A percentile compares a stretch with the other conserved stretches of the same genome.
Evolutionary conservation across 306 rosid species (phyloP).

Genomic region (Mucuna pruriens): DNA sequence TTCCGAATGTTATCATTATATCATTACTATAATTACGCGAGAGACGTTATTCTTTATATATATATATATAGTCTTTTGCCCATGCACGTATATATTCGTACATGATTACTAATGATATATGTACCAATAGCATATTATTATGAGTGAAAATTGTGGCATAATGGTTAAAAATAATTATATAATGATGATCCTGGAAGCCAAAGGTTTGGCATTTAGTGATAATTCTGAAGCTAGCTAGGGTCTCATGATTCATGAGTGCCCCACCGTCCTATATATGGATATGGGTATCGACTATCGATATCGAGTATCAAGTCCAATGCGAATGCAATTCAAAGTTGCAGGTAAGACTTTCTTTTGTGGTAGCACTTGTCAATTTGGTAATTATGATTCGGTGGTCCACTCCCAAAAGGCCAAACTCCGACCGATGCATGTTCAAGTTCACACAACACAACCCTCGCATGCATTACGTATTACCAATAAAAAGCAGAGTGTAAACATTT

Average conservation of each 20-base stretch:
- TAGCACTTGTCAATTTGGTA: conserved; percentile 23
- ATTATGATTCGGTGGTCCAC: conserved; percentile 46
- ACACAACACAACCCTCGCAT: conserved; percentile 10
- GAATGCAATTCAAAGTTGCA: conserved; percentile 34
- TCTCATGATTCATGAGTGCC: conserved; percentile 5
- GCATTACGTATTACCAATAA: conserved; percentile 32
- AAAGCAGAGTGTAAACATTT: neutral
- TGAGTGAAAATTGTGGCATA: neutral
- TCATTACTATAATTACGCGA: neutral
- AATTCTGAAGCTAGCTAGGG: neutral
- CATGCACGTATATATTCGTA: neutral
- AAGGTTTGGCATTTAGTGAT: conserved; percentile 8
- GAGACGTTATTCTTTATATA: neutral
- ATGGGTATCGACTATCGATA: neutral
- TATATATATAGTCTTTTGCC: neutral
- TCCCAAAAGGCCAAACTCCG: neutral
- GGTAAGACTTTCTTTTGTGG: neutral
- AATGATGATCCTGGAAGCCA: neutral
- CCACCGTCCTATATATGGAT: neutral
- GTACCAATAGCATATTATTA: neutral
- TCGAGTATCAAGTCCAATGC: conserved; percentile 21
- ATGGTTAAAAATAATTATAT: neutral
- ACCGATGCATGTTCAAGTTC: conserved; percentile 23
- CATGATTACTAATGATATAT: neutral
- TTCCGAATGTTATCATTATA: neutral